These are phyloP conservation scores for Nicotiana noctiflora DNA, from an alignment of 257 asterid species.

Conservation along the genomic window DNA sequence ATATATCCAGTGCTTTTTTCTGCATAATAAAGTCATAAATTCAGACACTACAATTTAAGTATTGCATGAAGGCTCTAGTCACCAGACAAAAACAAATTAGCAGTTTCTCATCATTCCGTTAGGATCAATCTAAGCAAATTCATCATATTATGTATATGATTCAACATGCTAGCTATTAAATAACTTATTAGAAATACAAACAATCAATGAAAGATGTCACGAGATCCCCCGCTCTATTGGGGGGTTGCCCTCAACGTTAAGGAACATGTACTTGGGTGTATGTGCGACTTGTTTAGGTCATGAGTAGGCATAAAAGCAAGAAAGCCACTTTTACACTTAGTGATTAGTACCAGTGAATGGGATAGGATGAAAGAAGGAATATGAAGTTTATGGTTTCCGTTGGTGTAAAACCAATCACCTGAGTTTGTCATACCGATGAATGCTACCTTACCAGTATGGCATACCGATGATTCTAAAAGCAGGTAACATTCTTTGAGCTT, in stretches of 20 bases:
- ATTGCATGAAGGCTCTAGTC: not conserved
- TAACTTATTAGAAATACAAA: not conserved
- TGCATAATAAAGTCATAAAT: not conserved
- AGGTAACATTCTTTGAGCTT: not conserved
- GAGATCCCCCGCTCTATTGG: not conserved
- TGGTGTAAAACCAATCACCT: not conserved
- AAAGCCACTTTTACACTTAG: not conserved
- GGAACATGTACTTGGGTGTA: slow-evolving; percentile 9
- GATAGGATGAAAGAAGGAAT: not conserved
- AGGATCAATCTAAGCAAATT: not conserved
- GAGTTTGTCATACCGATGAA: not conserved
- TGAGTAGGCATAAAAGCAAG: slow-evolving; percentile 7
- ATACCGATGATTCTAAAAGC: not conserved
- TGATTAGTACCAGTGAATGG: not conserved
- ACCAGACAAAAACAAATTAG: not conserved
- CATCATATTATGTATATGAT: not conserved
- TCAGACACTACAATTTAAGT: not conserved
- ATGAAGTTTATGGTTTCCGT: not conserved
- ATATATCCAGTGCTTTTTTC: not conserved
- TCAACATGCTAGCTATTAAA: not conserved
- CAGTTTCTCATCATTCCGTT: not conserved
- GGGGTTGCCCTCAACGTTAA: not conserved
- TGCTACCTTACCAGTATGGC: not conserved
- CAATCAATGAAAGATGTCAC: not conserved
- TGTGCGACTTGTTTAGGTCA: slow-evolving; percentile 16